Base-by-base conservation (phyloP, 768 basidiomycete genomes). In the Termitomyces sp. region DNA sequence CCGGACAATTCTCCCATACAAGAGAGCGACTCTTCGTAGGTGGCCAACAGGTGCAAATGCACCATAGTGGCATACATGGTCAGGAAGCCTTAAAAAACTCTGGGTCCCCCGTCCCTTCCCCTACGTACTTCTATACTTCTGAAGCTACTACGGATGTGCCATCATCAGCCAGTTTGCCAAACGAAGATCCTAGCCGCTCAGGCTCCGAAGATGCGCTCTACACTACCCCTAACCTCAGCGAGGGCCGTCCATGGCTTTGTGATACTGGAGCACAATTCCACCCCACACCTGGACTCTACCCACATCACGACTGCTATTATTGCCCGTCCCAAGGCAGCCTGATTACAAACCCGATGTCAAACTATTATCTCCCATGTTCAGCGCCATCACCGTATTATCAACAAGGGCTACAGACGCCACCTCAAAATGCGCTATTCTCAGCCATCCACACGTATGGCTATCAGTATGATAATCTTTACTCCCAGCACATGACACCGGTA, bases 1-100 rank as follows among this genome's bases (percentile, higher is more conserved):
- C 76, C 0, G 75, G 73, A 14, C 63, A 72, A 41, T 59, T 65
- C 18, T 74, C 76, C 6, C 70, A 72, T n/a, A 72, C 69, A 6
- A 70, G 71, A 20, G 71, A 72, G 34, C 69, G 69, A 31, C 72
- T 73, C 44, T 64, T 65, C 59, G 55, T 65, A 18, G 64, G 64
- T 29, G 63, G 59, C 42, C 41, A 65, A 42, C 68, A 64, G 37
- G 48, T 59, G 6, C 66, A 65, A 42, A 67, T 67, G 16, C 63
- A 64, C 31, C 70, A 66, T 52, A 59, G 65, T 48, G 70, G 64
- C 57, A 67, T 63, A 12, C 49, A 57, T 26, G 68, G 67, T 37
- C 69, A 74, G 31, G 61, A 69, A 59, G 56, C 31, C 24, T 46
- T 61, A 9, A 51, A 56, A 22, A 60, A 59, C 32, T 55, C 60